Base-by-base conservation (phyloP, 768 basidiomycete species). In the Pleurotus tuber-regium region DNA sequence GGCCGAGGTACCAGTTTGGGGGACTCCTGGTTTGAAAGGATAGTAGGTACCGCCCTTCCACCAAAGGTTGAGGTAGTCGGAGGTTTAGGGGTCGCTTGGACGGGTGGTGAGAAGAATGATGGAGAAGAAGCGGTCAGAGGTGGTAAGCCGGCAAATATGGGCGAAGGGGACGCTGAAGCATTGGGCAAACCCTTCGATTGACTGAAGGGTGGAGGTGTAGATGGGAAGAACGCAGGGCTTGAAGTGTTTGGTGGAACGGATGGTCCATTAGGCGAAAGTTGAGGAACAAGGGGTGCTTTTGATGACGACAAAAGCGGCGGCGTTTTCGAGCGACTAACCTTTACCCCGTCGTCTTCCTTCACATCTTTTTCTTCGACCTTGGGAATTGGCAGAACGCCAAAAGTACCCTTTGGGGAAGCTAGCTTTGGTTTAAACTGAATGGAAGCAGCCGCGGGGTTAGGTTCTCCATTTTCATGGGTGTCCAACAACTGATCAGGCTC, bases 271-370 rank as follows among this genome's bases (percentile, higher is more conserved):
- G 60, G 48, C n/a, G n/a, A n/a, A n/a, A n/a, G n/a, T n/a, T n/a
- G n/a, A n/a, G n/a, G n/a, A 12, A 52, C 6, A 49, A 28, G 42
- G 49, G 51, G 24, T 56, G 50, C 35, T 25, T 64, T 57, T 54
- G 70, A 63, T 3, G 70, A 58, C 7, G 73, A 68, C 3, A 72
- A 57, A 10, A 76, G 57, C 0, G 83, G 77, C 3, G 83, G 78
- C 0, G 80, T 82, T 61, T 71, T 76, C 0, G 81, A 75, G 43
- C 74, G 65, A 33, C 62, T 40, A n/a, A 55, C 54, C 41, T 68
- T 69, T n/a, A 54, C 43, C 11, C 58, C 24, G 16, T 43, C 57
- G n/a, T 49, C 30, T 48, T 65, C 61, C n/a, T 62, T 59, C 12
- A 65, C 61, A 33, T 57, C 52, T 25, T 48, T 28, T 47, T 54